Percentiles rank a stretch among this genome's conserved stretches.
Evolutionary conservation across 768 basidiomycete species (phyloP).

Genomic region (Naganishia friedmannii): DNA sequence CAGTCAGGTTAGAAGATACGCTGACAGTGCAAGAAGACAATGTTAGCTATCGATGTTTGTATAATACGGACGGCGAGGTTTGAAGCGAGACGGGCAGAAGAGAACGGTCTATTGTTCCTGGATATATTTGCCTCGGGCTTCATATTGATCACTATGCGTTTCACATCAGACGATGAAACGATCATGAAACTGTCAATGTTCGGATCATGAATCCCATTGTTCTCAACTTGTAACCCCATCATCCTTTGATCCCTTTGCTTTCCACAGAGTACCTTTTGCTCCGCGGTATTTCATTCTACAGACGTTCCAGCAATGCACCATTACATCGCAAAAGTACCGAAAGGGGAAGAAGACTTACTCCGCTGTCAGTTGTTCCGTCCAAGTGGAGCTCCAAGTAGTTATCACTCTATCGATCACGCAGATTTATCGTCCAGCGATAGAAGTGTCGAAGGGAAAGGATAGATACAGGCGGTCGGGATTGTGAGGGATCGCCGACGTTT

Average conservation of each 20-base stretch:
- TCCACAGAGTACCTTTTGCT: constrained; percentile 1
- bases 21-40: neutral
- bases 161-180: constrained; percentile 10
- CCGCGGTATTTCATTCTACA: neutral
- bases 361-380: neutral
- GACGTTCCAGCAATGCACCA: neutral
- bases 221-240: neutral
- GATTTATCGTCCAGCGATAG: neutral
- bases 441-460: neutral
- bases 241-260: neutral
- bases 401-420: neutral
- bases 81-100: neutral
- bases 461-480: neutral
- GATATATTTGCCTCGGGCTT: neutral
- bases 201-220: neutral
- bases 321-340: neutral
- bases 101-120: neutral
- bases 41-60: neutral
- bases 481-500: neutral
- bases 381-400: neutral
- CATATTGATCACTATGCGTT: constrained; percentile 5
- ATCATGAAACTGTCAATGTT: neutral
- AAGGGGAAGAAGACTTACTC: neutral
- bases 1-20: neutral
- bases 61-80: neutral